Conservation (phyloP, 1,139 yeast genomes). For the Suhomyces wounanorum region DNA sequence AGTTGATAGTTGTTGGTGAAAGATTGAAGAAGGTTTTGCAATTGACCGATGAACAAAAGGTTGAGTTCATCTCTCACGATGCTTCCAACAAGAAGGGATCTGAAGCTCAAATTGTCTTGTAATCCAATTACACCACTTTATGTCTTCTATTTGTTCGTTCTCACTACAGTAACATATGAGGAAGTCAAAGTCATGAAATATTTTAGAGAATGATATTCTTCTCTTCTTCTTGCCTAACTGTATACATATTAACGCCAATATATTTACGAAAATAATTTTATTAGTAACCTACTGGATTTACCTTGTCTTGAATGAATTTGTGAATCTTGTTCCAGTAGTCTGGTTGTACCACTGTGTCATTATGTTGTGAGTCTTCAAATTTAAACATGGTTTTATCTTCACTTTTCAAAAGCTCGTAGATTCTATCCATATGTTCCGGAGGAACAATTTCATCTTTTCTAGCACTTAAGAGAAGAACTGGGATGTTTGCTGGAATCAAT, state of each 20-base stretch:
- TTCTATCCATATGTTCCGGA: constrained; percentile 71
- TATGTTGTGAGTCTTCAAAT: constrained; percentile 68
- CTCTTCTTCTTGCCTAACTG: constrained; percentile 9
- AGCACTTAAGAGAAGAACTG: constrained; percentile 75
- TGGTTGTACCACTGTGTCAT: constrained; percentile 74
- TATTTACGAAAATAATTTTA: constrained; percentile 5
- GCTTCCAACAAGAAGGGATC: constrained; percentile 48
- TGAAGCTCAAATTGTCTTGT: constrained; percentile 44
- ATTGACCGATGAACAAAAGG: constrained; percentile 64
- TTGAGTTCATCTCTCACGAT: constrained; percentile 76
- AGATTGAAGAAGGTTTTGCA: constrained; percentile 80
- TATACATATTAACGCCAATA: constrained; percentile 14
- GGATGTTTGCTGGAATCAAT: constrained; percentile 53
- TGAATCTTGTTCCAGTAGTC: constrained; percentile 73
- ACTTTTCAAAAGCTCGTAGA: constrained; percentile 54
- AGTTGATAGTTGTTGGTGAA: constrained; percentile 72
- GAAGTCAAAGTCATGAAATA: constrained; percentile 8
- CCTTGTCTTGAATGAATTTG: constrained; percentile 51
- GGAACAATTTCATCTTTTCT: constrained; percentile 88
- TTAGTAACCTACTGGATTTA: constrained; percentile 43
- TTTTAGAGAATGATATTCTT: constrained; percentile 6
- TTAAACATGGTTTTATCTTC: constrained; percentile 48
- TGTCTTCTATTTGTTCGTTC: constrained; percentile 8
- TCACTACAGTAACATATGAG: constrained; percentile 10
- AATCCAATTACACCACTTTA: constrained; percentile 13